Conservation (phyloP, 208 protist species). For the Acanthamoeba healyi region DNA sequence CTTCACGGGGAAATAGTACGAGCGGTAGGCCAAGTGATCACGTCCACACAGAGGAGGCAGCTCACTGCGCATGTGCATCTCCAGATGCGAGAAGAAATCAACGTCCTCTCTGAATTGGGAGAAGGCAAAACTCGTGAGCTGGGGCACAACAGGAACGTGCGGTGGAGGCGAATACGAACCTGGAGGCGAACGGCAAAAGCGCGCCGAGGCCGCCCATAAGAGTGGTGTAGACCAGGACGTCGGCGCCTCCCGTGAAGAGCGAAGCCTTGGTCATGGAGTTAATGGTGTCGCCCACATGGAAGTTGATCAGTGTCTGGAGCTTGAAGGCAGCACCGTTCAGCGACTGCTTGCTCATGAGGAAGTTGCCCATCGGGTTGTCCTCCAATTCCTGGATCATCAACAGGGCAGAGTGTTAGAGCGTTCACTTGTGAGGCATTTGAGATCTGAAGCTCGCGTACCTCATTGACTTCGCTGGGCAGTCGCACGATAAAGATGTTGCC, state of each 20-base stretch:
- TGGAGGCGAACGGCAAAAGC: conserved; percentile 59
- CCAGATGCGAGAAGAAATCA: conserved; percentile 92
- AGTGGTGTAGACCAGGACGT: conserved; percentile 90
- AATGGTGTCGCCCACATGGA: conserved; percentile 92
- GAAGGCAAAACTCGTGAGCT: conserved; percentile 73
- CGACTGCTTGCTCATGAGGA: conserved; percentile 66
- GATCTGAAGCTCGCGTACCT: conserved; percentile 80
- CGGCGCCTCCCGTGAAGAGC: conserved; percentile 84
- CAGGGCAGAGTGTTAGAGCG: neutral
- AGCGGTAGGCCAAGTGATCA: conserved; percentile 93
- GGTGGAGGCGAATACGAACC: neutral
- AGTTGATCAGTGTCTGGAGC: conserved; percentile 88
- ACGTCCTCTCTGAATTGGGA: conserved; percentile 90
- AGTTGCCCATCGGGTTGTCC: conserved; percentile 71
- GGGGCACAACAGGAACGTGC: neutral
- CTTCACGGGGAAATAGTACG: conserved; percentile 93
- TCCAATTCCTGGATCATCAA: conserved; percentile 63
- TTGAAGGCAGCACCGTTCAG: conserved; percentile 60
- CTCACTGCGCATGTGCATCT: conserved; percentile 93
- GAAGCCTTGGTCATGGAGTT: conserved; percentile 85
- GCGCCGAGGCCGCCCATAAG: conserved; percentile 84
- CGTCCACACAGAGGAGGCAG: conserved; percentile 90
- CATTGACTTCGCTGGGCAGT: conserved; percentile 85
- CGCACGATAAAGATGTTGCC: conserved; percentile 93
- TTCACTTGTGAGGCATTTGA: neutral